Evolutionary conservation across 2,329 filamentous ascomycete genomes (phyloP), one percentile per base, ranked within the genome.

Genomic region (Pseudogymnoascus sp.): DNA sequence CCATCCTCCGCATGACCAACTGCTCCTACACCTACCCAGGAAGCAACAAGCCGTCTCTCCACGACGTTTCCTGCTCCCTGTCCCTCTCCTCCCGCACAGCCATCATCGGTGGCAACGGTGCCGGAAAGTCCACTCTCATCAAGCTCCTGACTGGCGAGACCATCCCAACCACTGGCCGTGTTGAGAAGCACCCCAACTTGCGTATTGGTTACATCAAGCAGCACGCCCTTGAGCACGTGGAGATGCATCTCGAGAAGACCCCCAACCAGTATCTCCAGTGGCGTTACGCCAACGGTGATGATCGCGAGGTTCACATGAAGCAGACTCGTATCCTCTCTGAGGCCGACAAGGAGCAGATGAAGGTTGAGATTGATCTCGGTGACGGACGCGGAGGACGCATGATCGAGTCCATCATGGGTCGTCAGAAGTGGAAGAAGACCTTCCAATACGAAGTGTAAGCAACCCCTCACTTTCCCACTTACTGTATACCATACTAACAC

Each of bases 201-300:
- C 93, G 95, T 82, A 97, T 99, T 71, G 95, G 95, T 62, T 99
- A 99, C 81, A 97, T 99, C 81, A 97, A 97, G 81, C 95, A 99
- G 80, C 95, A 99, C 77, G 95, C 95, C 49, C 83, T 99, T 11
- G 95, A 99, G 81, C 95, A 99, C 85, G 95, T 99, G 9, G 93
- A 99, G 79, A 96, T 97, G 93, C 95, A 99, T 74, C 81, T 97
- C 69, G 95, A 99, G 78, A 99, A 99, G 85, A 99, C 95, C 0
- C 95, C 95, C 41, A 97, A 96, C 75, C 95, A 99, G 78, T 99
- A 99, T 74, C 84, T 99, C 35, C 95, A 97, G 78, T 99, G 95
- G 95, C 90, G 95, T 71, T 99, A 97, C 74, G 91, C 91, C 71
- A 91, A 97, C 72, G 95, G 95, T 72, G 95, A 97, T 70, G 95